phyloP scores from a whole-genome alignment of 345 rosid genomes.

The Acer campestre region DNA sequence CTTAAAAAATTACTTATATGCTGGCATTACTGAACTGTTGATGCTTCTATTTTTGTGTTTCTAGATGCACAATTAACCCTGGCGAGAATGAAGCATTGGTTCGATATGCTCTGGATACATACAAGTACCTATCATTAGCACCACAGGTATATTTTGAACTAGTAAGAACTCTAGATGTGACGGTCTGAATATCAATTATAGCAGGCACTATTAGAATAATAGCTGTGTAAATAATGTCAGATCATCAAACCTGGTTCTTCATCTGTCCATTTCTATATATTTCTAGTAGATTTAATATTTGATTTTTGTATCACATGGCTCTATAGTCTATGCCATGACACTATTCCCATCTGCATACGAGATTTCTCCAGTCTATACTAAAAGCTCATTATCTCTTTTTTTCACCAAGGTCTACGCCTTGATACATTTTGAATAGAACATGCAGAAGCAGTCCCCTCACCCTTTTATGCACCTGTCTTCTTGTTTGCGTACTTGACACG shows the following conservation, averaged over 20 bases:
- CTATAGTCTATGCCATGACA: neutral
- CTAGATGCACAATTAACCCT: constrained; percentile 93
- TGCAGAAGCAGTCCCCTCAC: neutral
- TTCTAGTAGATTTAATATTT: neutral
- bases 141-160: constrained; percentile 59
- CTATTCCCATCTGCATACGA: neutral
- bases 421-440: neutral
- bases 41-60: constrained; percentile 23
- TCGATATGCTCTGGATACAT: constrained; percentile 87
- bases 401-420: neutral
- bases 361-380: neutral
- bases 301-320: neutral
- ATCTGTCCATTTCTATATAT: no score
- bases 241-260: neutral
- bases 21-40: neutral
- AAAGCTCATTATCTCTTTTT: neutral
- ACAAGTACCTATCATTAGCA: constrained; percentile 77
- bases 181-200: neutral
- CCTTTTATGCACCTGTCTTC: neutral
- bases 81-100: constrained; percentile 95
- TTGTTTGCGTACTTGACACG: neutral
- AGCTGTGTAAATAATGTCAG: neutral
- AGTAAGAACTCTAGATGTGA: neutral
- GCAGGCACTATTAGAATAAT: neutral
- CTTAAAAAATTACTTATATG: neutral